A percentile compares a stretch with the other conserved stretches of the same genome.
Evolutionary conservation across 176 grass and related monocot genomes (phyloP).

Genomic region (Eleusine indica): DNA sequence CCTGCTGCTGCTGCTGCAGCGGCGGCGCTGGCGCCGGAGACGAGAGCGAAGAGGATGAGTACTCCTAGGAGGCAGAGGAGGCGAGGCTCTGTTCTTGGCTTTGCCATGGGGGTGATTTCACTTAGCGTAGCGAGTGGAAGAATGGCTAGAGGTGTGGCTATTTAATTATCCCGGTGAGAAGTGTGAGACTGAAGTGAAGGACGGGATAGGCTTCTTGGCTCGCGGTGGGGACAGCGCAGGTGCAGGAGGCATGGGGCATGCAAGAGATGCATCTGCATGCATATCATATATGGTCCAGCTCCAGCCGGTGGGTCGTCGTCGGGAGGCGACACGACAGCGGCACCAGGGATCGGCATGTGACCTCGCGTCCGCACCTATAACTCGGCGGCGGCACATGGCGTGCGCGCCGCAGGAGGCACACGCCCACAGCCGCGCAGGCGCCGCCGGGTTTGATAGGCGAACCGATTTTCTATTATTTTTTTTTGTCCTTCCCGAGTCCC

Average conservation of each 20-base stretch:
- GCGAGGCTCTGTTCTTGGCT: background rate
- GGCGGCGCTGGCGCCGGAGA: background rate
- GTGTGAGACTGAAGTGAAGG: background rate
- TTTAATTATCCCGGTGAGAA: background rate
- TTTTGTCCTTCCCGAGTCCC: too few relatives aligned
- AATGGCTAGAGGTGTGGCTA: background rate
- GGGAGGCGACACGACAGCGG: conserved; percentile 15
- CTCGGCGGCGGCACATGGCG: conserved; percentile 27
- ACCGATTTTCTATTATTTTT: too few relatives aligned
- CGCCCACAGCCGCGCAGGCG: background rate
- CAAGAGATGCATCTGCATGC: background rate
- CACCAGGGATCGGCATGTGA: background rate
- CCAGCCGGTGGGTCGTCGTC: background rate
- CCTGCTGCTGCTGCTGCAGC: background rate
- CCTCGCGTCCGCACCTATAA: background rate
- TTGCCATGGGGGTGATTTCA: background rate
- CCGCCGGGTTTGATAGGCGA: too few relatives aligned
- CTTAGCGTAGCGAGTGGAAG: background rate
- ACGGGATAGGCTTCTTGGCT: background rate
- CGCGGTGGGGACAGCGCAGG: conserved; percentile 13
- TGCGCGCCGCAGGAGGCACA: background rate
- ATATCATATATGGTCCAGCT: background rate
- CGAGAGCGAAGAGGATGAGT: background rate
- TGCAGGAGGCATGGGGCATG: conserved; percentile 17
- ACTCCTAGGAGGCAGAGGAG: background rate